These are phyloP conservation scores for Aspergillus asperescens DNA, from an alignment of 495 filamentous ascomycete genomes.

Conservation along the genomic window DNA sequence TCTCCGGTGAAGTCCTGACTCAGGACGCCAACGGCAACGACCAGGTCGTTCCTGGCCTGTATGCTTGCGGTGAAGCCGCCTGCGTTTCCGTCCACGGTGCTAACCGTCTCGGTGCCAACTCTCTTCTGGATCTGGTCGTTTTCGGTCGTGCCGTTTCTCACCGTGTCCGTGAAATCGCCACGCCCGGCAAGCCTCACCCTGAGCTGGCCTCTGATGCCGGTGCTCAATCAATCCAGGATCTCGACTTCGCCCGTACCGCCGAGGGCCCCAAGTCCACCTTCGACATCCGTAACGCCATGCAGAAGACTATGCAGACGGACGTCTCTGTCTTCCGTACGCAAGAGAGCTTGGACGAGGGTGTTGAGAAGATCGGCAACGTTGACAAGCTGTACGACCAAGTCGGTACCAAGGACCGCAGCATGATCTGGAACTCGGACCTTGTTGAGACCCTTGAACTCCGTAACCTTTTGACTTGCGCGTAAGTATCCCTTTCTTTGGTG, in stretches of 20 bases:
- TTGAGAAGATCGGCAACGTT: slow-evolving; percentile 70
- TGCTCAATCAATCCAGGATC: slow-evolving; percentile 75
- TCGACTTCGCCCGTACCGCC: slow-evolving; percentile 79
- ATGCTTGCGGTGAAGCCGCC: slow-evolving; percentile 93
- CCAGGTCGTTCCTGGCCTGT: slow-evolving; percentile 90
- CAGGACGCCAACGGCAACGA: slow-evolving; percentile 78
- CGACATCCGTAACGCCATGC: slow-evolving; percentile 88
- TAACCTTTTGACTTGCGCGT: slow-evolving; percentile 93
- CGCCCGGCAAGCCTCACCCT: slow-evolving; percentile 69
- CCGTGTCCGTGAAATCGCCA: slow-evolving; percentile 86
- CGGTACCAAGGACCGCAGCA: slow-evolving; percentile 93
- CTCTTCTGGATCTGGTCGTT: slow-evolving; percentile 91
- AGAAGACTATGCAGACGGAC: slow-evolving; percentile 96
- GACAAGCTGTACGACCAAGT: slow-evolving; percentile 76
- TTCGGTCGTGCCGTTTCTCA: slow-evolving; percentile 96
- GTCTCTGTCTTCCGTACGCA: slow-evolving; percentile 97
- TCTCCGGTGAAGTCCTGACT: slow-evolving; percentile 91
- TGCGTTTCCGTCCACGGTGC: slow-evolving; percentile 97
- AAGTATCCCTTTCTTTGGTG: slow-evolving; percentile 34
- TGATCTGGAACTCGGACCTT: slow-evolving; percentile 99
- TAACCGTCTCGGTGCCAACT: slow-evolving; percentile 96
- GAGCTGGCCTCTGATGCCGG: slow-evolving; percentile 76
- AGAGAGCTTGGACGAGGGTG: slow-evolving; percentile 81
- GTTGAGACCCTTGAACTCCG: slow-evolving; percentile 92
- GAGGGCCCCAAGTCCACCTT: slow-evolving; percentile 78